phyloP scores from a whole-genome alignment of 768 basidiomycete species.

The Boletus sensibilis region DNA sequence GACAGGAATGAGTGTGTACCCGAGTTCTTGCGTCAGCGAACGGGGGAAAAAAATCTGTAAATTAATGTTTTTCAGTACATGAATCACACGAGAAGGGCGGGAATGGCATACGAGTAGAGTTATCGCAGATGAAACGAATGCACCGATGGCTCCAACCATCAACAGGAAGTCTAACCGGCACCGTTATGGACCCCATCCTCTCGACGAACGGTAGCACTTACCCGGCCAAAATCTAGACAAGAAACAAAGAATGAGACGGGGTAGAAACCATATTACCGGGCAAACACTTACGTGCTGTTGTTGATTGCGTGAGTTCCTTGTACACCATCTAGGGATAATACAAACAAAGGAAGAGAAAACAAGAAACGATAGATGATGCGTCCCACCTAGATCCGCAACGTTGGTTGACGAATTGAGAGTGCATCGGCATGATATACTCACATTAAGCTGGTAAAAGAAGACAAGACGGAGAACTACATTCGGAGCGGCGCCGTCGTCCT shows the following conservation, averaged over 20 bases:
- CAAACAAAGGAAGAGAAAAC: slow-evolving; percentile 66
- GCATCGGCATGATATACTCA: slow-evolving; percentile 36
- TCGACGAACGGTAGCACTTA: slow-evolving; percentile 30
- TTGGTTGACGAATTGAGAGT: background rate
- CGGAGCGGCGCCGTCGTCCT: slow-evolving; percentile 70
- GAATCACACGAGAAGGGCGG: background rate
- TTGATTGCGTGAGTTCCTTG: slow-evolving; percentile 49
- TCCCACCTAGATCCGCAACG: slow-evolving; percentile 44
- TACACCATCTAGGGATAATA: slow-evolving; percentile 66
- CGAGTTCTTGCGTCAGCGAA: slow-evolving; percentile 61
- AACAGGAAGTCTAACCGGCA: slow-evolving; percentile 56
- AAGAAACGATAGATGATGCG: slow-evolving; percentile 76
- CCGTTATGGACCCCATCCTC: background rate
- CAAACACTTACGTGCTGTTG: slow-evolving; percentile 50
- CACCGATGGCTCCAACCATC: slow-evolving; percentile 71
- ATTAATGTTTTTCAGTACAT: background rate
- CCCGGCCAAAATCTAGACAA: slow-evolving; percentile 56
- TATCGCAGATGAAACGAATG: slow-evolving; percentile 76
- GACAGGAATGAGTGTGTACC: slow-evolving; percentile 45
- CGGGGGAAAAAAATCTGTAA: slow-evolving; percentile 76
- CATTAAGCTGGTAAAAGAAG: slow-evolving; percentile 78
- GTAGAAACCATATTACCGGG: background rate
- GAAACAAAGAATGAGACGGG: background rate
- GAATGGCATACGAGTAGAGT: slow-evolving; percentile 63
- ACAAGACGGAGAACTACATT: slow-evolving; percentile 70